Evolutionary conservation across 495 filamentous ascomycete species (phyloP).

Genomic region (Tuber umbilicatum): DNA sequence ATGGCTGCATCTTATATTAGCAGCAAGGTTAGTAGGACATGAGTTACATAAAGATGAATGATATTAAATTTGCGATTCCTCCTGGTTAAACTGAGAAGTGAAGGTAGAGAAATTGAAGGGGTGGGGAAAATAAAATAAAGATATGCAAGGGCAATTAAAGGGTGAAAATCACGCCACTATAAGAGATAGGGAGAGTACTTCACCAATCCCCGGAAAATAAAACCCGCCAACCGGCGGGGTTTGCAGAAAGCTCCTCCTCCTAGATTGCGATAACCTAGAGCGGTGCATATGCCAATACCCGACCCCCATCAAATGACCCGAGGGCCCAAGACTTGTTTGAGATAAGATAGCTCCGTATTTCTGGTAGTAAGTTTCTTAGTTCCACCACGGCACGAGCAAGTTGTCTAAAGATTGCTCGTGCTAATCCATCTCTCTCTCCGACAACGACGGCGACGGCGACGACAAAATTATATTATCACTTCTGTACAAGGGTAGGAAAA

Average conservation of each 20-base stretch:
- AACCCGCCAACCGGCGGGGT: background rate
- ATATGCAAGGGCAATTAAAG: background rate
- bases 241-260: background rate
- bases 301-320: background rate
- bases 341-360: background rate
- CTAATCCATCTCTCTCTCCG: background rate
- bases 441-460: background rate
- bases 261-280: background rate
- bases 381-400: background rate
- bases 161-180: background rate
- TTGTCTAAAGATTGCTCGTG: background rate
- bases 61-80: background rate
- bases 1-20: background rate
- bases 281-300: background rate
- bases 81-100: background rate
- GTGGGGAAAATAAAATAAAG: background rate
- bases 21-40: background rate
- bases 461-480: background rate
- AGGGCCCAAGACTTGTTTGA: background rate
- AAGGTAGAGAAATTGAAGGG: background rate
- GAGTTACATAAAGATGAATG: background rate
- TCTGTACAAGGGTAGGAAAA: background rate
- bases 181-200: background rate
- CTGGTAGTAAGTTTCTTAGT: background rate
- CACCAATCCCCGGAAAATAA: background rate